Base-by-base conservation (phyloP, 2,329 filamentous ascomycete species). In the Polytolypa hystricis region DNA sequence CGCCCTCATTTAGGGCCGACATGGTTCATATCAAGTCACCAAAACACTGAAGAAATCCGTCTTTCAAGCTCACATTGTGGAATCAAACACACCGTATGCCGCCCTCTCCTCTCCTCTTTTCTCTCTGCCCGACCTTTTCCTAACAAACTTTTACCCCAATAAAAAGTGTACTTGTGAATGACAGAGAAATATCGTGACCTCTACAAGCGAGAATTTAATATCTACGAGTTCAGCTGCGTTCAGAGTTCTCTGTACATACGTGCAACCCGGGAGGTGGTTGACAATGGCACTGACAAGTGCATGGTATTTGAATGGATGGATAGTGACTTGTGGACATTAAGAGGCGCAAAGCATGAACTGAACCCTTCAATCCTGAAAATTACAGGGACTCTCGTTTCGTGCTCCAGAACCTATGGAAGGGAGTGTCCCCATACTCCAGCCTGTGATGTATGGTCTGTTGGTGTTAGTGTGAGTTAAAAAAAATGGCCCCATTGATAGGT, bases 381-480 rank as follows among this genome's bases (percentile, higher is more conserved):
- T 38, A 4, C 42, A 44, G 29, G 34, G 42, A 1, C 14, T 38
- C 12, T n/a, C 30, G 18, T 40, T 42, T n/a, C 36, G 39, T 17
- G 42, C 42, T 3, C 39, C 42, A n/a, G 42, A 44, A 23, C 32
- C 38, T n/a, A n/a, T 44, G 42, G 42, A 42, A 35, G 32, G 40
- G 42, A 15, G 10, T 32, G 4, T 17, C 18, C 6, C 33, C 37
- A 12, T 29, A n/a, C 17, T 2, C 39, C 42, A 8, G 26, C 39
- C 2, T 44, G 40, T 29, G 33, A 44, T 17, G 28, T 44, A 8
- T 44, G 42, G 42, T 44, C 42, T 30, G 30, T 42, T 23, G 42
- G 39, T 8, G 36, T 44, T 30, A 42, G 32, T 29, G 42, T 44
- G 28, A 27, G 39, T 41, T 25, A 25, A 14, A 18, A n/a, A n/a